Evolutionary conservation across 805 yeast species (phyloP), one percentile per base, ranked within the genome.

Genomic region (Saccharomycopsis vini): DNA sequence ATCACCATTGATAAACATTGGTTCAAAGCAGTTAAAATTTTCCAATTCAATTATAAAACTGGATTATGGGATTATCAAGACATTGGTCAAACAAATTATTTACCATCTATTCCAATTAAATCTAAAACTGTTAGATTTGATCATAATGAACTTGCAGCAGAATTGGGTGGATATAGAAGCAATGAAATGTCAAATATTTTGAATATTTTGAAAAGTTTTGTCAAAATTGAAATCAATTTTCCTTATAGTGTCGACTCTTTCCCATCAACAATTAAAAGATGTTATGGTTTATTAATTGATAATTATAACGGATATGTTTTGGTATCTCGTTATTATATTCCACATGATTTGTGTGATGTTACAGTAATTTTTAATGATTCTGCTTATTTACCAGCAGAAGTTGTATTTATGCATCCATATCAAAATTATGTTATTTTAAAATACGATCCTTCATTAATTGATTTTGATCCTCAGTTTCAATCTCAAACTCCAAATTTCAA

Each of bases 81-180:
- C 22, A 46, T 49, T 40, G 52, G 50, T 12, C 44, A 39, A n/a
- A 34, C 39, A 19, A 43, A 40, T 36, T 49, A 49, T 26, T 44
- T 49, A 33, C 52, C 52, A n/a, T 43, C 50, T 9, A 44, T 49
- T 29, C 52, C 52, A n/a, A 49, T 49, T 26, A 49, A 49, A 21
- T 46, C 47, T 6, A 43, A 46, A 26, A 26, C 44, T 15, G 50
- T 49, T 2, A 33, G 47, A 19, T 46, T 24, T 22, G 40, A 43
- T 19, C 46, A 46, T 18, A 31, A 32, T 16, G 52, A 49, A 23
- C 18, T 49, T 22, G 46, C 47, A 9, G 20, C 47, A 2, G 48
- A 46, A 23, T 41, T 46, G 21, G 50, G 50, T 21, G 43, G 37
- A 16, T 35, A 43, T 22, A 40, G 50, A 38, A 47, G 46, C 40